These are phyloP conservation scores for Paramecium octaurelia DNA, from an alignment of 73 alveolate genomes.

Conservation along the genomic window DNA sequence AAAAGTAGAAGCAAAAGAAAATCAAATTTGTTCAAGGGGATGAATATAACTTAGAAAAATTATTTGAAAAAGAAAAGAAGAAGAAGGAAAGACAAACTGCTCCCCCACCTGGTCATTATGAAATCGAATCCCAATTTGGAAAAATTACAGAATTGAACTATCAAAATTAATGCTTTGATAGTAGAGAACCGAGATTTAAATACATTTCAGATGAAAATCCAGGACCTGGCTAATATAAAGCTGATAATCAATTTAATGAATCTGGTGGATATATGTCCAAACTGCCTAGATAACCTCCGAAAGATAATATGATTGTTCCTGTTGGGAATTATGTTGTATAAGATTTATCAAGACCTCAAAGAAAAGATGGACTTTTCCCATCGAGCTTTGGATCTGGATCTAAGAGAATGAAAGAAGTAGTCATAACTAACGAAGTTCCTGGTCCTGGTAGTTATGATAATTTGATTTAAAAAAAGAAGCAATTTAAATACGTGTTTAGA, in stretches of 20 bases:
- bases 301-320: neutral
- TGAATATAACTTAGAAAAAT: conserved; percentile 17
- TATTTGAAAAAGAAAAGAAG: neutral
- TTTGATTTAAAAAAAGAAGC: neutral
- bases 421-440: neutral
- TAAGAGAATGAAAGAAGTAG: neutral
- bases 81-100: neutral
- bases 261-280: conserved; percentile 15
- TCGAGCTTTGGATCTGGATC: conserved; percentile 36
- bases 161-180: conserved; percentile 42
- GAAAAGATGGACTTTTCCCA: conserved; percentile 44
- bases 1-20: neutral
- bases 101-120: conserved; percentile 43
- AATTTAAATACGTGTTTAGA: neutral
- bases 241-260: neutral
- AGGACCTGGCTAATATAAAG: conserved; percentile 20
- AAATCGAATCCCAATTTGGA: conserved; percentile 29
- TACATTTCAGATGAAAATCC: conserved; percentile 6
- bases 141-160: neutral
- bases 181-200: conserved; percentile 49
- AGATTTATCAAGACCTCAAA: conserved; percentile 4
- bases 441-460: conserved; percentile 39
- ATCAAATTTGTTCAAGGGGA: neutral
- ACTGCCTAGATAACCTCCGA: neutral
- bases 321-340: conserved; percentile 22